Evolutionary conservation across 2,329 filamentous ascomycete species (phyloP), one percentile per base, ranked within the genome.

Genomic region (Scortechinia acanthostroma): DNA sequence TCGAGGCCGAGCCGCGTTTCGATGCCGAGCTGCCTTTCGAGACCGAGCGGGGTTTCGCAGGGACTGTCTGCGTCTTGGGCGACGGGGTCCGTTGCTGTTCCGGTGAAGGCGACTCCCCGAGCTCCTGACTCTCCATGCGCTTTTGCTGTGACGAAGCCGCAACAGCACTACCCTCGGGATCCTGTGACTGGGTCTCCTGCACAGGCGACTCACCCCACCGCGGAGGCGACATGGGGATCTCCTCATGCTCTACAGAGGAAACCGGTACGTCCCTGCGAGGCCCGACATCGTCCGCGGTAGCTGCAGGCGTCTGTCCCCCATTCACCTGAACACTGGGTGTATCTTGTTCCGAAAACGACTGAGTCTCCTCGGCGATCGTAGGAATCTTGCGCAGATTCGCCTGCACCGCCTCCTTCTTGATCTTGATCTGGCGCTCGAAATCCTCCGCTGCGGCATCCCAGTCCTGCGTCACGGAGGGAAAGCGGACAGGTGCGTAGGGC

Each of bases 381-480:
- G 25, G 25, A 30, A 49, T 48, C 21, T 48, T 49, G 14, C 47
- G 47, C 22, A 48, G 37, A 22, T 17, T 35, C 20, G 43, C 28
- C 33, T 48, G 40, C 6, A 46, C 46, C 1, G 43, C 46, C 21
- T 49, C 42, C 52, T 50, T 30, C 49, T 30, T 53, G 14, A 35
- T 43, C 45, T 52, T 13, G 25, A 47, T 23, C 37, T 48, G 17
- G 25, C 47, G 46, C 45, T 57, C 51, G 20, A 47, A 52, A 6
- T 53, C 42, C 19, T 52, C 28, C 2, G 52, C 53, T 2, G 57
- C 54, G 14, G 52, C 53, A 6, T 56, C 55, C 58, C 61, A 64
- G 42, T 65, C 62, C 35, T 59, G 59, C 2, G 52, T 49, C 3
- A 64, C 60, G 2, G 63, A 65, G 3, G 55, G 52, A 42, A 58